Conservation (phyloP, 495 filamentous ascomycete genomes). For the Bryoglossum gracile region DNA sequence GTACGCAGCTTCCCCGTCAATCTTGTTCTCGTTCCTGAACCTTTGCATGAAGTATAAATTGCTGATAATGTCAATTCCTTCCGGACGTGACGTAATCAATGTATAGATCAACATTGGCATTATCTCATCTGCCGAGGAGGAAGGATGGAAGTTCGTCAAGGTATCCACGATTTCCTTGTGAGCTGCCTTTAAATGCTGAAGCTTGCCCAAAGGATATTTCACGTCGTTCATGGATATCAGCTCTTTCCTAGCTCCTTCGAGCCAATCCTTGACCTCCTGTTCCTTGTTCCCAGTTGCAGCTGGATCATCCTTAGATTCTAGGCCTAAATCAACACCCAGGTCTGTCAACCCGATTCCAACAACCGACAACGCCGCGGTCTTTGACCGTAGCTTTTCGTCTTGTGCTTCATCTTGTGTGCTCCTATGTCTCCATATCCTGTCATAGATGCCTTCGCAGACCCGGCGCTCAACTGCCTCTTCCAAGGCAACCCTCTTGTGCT, state of each 20-base stretch:
- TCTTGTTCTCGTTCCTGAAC: slow-evolving; percentile 77
- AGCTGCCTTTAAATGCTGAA: slow-evolving; percentile 77
- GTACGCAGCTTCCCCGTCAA: slow-evolving; percentile 91
- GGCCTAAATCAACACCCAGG: slow-evolving; percentile 68
- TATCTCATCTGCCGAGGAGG: slow-evolving; percentile 94
- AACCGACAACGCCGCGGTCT: slow-evolving; percentile 82
- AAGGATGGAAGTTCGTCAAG: slow-evolving; percentile 66
- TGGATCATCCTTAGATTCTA: slow-evolving; percentile 35
- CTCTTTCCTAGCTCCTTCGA: slow-evolving; percentile 66
- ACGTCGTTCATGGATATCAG: slow-evolving; percentile 80
- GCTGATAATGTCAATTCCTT: slow-evolving; percentile 83
- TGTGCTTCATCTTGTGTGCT: slow-evolving; percentile 90
- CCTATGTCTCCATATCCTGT: slow-evolving; percentile 81
- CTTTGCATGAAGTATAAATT: slow-evolving; percentile 90
- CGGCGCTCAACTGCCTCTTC: slow-evolving; percentile 90
- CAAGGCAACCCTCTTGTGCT: slow-evolving; percentile 63
- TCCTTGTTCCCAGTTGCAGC: slow-evolving; percentile 49
- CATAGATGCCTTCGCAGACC: slow-evolving; percentile 81
- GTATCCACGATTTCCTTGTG: slow-evolving; percentile 95
- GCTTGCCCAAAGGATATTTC: slow-evolving; percentile 82
- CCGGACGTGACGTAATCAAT: slow-evolving; percentile 80
- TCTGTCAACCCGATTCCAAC: slow-evolving; percentile 86
- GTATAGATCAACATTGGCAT: slow-evolving; percentile 94
- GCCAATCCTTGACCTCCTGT: slow-evolving; percentile 61
- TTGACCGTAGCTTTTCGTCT: slow-evolving; percentile 90